Evolutionary conservation across 768 basidiomycete genomes (phyloP), one percentile per base, ranked within the genome.

Genomic region (Thelephora ganbajun): DNA sequence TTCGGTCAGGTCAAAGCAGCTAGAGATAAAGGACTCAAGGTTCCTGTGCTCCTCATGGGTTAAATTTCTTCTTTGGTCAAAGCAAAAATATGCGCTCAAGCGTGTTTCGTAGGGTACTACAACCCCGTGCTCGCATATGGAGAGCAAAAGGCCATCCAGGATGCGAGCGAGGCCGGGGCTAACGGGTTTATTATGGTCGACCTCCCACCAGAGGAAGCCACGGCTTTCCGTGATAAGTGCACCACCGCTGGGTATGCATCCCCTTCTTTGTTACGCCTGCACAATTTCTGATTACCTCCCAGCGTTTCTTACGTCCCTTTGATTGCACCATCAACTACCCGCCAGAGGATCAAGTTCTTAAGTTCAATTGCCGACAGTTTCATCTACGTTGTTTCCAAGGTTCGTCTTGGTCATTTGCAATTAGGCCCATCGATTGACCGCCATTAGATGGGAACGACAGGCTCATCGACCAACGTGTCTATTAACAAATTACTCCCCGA

Each of bases 131-230:
- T 98, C 37, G 89, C 93, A 0, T 94, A 97, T 56, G 92, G 92
- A 2, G 96, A 99, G 66, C 88, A 94, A 51, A 85, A 79, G 61
- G 85, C 94, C 4, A 91, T 98, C 20, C 77, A 80, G 47, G 93
- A 96, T 60, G 93, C 92, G 2, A 72, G 67, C 42, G 80, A 81
- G 49, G 91, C 90, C 14, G 94, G 94, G 13, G 96, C 90, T 0
- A 98, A 94, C 62, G 96, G 96, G 1, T 99, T 92, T 60, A 93
- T 98, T 55, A 79, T 99, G 67, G 93, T 98, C 20, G 96, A 99
- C 61, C 78, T 98, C 23, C 96, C 96, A 33, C 96, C 96, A 12
- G 93, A 97, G 65, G 96, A 99, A 63, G 93, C 96, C 26, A 67
- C 93, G 52, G 66, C 73, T 20, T 98, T 99, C 72, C 77, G 93